Evolutionary conservation across 2,329 filamentous ascomycete species (phyloP), one percentile per base, ranked within the genome.

Genomic region (Paracoccidioides lutzii): DNA sequence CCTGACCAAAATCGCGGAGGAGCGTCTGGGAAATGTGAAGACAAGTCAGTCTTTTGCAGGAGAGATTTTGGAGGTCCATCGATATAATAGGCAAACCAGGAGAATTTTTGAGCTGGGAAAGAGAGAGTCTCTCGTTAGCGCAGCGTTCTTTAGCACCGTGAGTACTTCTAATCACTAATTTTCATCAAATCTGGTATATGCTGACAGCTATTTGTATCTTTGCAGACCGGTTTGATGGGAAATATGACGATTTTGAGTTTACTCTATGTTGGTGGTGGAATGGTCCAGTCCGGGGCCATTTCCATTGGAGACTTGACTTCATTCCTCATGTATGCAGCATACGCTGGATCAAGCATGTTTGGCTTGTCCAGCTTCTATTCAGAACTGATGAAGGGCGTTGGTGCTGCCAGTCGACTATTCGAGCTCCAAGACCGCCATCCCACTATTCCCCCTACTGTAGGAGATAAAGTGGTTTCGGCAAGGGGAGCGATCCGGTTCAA

Each of bases 271-370:
- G 93, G 94, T 60, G 90, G 93, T 55, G 85, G 85, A 58, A 89
- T 96, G 74, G 93, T 98, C 37, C 85, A 90, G 63, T 82, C 81
- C 9, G 93, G 93, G 1, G 78, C 84, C 44, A 93, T 98, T 75
- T 88, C 82, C 6, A 84, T 97, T 50, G 93, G 93, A 63, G 91
- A 98, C 61, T 74, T 98, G 45, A 94, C 93, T 0, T 95, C 90
- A 0, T 98, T 98, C 72, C 81, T 98, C 75, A 97, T 98, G 91
- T 98, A 97, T 71, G 95, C 90, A 3, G 91, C 88, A 3, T 97
- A 85, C 63, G 83, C 83, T 54, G 83, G 83, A 15, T 93, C 88
- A 51, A 95, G 88, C 71, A 81, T 98, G 60, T 95, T 97, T 63
- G 93, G 93, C 3, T 77, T 98, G 1, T 95, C 90, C 3, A 89